Base-by-base conservation (phyloP, 169 alveolate species). In the Cryptosporidium bovis region DNA sequence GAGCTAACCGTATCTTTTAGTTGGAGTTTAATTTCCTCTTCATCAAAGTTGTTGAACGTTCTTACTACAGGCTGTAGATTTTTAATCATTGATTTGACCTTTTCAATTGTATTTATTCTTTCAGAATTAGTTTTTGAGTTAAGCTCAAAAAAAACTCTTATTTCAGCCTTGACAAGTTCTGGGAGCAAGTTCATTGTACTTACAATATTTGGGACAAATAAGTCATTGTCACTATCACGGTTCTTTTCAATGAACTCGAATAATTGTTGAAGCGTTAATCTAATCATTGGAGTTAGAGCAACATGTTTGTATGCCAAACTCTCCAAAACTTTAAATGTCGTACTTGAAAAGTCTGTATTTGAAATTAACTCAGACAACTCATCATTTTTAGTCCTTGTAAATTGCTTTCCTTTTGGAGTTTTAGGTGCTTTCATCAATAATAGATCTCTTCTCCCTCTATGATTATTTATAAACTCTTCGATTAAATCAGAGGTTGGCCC, bases 31-130 rank as follows among this genome's bases (percentile, higher is more conserved):
- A 69, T 51, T 53, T 69, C 67, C 15, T 34, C 68, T 56, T 69
- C 83, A 16, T 44, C 50, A 69, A 69, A 69, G 12, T 69, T 65
- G 55, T 51, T 56, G 0, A 53, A 7, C n/a, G 56, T 24, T 33
- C 51, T 27, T 29, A 56, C 67, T 29, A 34, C 20, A 13, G 83
- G 83, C 18, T 51, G 83, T 27, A 69, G 33, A 69, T 24, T 18
- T 24, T n/a, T 53, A 29, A 69, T 69, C 83, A 69, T 69, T 53
- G 67, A 53, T 69, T 62, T 69, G 15, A 69, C 27, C 56, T 69
- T 69, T 53, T 69, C 83, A n/a, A 69, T 18, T 3, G 68, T 53
- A 13, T 69, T 51, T 33, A 69, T 40, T 69, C 83, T 69, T 3
- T 51, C 31, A 29, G 40, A 51, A 33, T 31, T 55, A 51, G 15